Evolutionary conservation across 2,329 filamentous ascomycete species (phyloP).

Genomic region (Cordyceps fumosorosea): DNA sequence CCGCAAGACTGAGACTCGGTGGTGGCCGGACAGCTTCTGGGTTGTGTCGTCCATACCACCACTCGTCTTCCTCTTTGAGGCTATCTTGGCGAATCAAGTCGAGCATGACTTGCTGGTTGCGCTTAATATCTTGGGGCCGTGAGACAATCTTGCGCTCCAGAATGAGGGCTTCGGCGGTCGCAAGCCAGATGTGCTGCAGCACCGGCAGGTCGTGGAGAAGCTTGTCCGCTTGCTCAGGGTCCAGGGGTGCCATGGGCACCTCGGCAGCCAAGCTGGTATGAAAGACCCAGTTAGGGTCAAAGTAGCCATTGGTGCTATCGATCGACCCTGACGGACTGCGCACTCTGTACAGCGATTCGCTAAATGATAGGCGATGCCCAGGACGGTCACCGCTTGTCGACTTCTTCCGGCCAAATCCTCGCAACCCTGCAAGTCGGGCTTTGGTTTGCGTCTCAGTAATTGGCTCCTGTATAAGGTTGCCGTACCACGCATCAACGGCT

Average conservation of each 20-base stretch:
- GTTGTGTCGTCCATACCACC: constrained; percentile 50
- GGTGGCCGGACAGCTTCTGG: constrained; percentile 50
- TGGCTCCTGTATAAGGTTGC: constrained; percentile 39
- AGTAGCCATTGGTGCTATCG: constrained; percentile 22
- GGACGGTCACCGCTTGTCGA: constrained; percentile 30
- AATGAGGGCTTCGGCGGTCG: constrained; percentile 56
- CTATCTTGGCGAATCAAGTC: constrained; percentile 59
- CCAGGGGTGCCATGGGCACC: constrained; percentile 54
- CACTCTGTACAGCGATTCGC: constrained; percentile 19
- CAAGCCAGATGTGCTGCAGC: constrained; percentile 55
- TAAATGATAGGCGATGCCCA: constrained; percentile 17
- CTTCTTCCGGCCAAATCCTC: constrained; percentile 53
- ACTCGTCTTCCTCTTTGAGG: constrained; percentile 53
- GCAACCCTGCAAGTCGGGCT: constrained; percentile 41
- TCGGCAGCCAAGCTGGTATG: constrained; percentile 53
- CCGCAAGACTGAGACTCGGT: constrained; percentile 42
- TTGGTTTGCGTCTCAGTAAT: constrained; percentile 38
- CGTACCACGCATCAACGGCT: constrained; percentile 56
- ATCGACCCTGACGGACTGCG: constrained; percentile 25
- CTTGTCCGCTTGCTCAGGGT: constrained; percentile 41
- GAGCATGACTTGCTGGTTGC: constrained; percentile 55
- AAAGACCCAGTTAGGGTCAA: constrained; percentile 42
- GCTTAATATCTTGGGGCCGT: constrained; percentile 53
- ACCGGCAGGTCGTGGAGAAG: constrained; percentile 50
- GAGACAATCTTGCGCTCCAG: constrained; percentile 53